These are phyloP conservation scores for Sclerotiophoma versabilis DNA, from an alignment of 2,329 filamentous ascomycete genomes.

Conservation along the genomic window DNA sequence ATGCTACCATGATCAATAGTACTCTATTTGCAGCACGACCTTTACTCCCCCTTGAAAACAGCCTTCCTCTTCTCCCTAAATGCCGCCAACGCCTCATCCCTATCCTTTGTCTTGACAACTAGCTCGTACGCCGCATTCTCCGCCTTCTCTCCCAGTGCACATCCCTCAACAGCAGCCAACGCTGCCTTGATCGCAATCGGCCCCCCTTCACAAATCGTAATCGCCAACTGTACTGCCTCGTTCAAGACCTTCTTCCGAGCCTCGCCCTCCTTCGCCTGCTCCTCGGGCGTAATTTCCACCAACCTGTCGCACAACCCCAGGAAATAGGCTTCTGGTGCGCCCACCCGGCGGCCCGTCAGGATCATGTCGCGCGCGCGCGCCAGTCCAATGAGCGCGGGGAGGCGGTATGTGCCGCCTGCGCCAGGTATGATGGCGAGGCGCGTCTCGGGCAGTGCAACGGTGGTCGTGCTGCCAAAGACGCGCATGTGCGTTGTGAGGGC, in stretches of 20 bases:
- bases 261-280: constrained; percentile 56
- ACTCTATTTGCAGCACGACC: background rate
- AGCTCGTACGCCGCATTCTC: constrained; percentile 88
- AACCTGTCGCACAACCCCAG: constrained; percentile 89
- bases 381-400: constrained; percentile 81
- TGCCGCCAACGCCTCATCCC: constrained; percentile 84
- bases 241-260: constrained; percentile 74
- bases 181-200: constrained; percentile 83
- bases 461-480: constrained; percentile 79
- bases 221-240: constrained; percentile 79
- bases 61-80: constrained; percentile 81
- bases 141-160: constrained; percentile 69
- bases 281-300: constrained; percentile 75
- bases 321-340: constrained; percentile 86
- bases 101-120: constrained; percentile 83
- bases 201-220: constrained; percentile 87
- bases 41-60: constrained; percentile 64
- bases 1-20: background rate
- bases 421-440: constrained; percentile 93
- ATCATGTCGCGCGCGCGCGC: constrained; percentile 87
- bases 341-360: constrained; percentile 85
- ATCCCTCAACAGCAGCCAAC: constrained; percentile 77
- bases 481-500: constrained; percentile 89
- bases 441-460: constrained; percentile 87
- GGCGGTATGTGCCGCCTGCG: constrained; percentile 88